A percentile compares a stretch with the other conserved stretches of the same genome.
Evolutionary conservation across 495 filamentous ascomycete species (phyloP).

Genomic region (Daldinia decipiens): DNA sequence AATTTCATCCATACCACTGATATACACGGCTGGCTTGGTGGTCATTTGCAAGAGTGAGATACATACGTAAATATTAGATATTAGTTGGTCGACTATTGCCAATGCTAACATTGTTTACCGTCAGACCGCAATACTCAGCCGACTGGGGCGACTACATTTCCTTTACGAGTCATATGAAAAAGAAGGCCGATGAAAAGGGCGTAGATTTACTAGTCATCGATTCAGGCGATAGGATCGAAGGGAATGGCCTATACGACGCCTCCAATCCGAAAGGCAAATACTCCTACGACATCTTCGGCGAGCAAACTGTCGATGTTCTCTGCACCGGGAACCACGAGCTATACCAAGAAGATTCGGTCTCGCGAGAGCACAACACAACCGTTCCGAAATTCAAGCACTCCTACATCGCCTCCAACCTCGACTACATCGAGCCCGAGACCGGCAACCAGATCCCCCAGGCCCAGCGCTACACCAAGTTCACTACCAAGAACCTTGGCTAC

Average conservation of each 20-base stretch:
- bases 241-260: slow-evolving; percentile 95
- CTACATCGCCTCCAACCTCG: slow-evolving; percentile 91
- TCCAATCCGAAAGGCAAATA: slow-evolving; percentile 88
- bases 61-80: background rate
- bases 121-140: slow-evolving; percentile 84
- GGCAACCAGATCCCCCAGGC: slow-evolving; percentile 79
- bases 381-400: slow-evolving; percentile 79
- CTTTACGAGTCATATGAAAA: slow-evolving; percentile 82
- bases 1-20: slow-evolving; percentile 96
- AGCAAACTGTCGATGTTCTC: slow-evolving; percentile 85
- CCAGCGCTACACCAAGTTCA: slow-evolving; percentile 85
- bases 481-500: slow-evolving; percentile 85
- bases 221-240: slow-evolving; percentile 93
- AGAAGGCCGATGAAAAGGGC: slow-evolving; percentile 78
- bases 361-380: slow-evolving; percentile 77
- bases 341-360: slow-evolving; percentile 80
- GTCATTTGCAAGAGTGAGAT: slow-evolving; percentile 86
- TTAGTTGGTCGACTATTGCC: slow-evolving; percentile 26
- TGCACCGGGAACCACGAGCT: slow-evolving; percentile 96
- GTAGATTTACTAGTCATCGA: slow-evolving; percentile 89
- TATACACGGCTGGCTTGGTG: slow-evolving; percentile 94
- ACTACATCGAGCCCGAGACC: slow-evolving; percentile 79
- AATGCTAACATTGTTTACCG: slow-evolving; percentile 44
- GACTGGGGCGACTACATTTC: slow-evolving; percentile 99
- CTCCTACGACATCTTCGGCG: slow-evolving; percentile 82